These are phyloP conservation scores for Xylaria sp. DNA, from an alignment of 2,329 filamentous ascomycete genomes.

Conservation along the genomic window DNA sequence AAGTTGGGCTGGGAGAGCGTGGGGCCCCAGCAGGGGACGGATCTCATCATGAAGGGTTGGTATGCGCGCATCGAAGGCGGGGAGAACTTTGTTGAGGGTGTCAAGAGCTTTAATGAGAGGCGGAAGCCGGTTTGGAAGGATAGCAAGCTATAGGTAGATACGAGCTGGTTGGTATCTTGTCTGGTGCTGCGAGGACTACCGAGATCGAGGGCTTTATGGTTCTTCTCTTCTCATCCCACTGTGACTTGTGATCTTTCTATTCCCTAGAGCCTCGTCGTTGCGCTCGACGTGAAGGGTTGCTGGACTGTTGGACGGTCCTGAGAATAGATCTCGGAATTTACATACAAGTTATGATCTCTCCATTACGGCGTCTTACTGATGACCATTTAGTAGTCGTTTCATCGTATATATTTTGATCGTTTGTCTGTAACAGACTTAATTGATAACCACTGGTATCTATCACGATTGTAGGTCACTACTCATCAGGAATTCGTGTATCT, in stretches of 20 bases:
- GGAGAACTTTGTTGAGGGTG: slow-evolving; percentile 79
- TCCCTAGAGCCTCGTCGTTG: background rate
- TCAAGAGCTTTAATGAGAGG: slow-evolving; percentile 81
- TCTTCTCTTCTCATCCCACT: background rate
- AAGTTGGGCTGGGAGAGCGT: slow-evolving; percentile 77
- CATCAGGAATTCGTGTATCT: background rate
- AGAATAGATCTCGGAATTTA: too few relatives aligned
- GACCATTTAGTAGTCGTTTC: background rate
- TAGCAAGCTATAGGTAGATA: slow-evolving; percentile 64
- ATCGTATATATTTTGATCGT: background rate
- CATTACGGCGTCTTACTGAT: background rate
- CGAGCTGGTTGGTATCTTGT: background rate
- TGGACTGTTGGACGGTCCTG: too few relatives aligned
- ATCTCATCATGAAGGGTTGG: slow-evolving; percentile 65
- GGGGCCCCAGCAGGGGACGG: slow-evolving; percentile 71
- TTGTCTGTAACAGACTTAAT: background rate
- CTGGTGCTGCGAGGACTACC: background rate
- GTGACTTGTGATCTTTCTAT: background rate
- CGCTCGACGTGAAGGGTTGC: too few relatives aligned
- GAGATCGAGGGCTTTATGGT: background rate
- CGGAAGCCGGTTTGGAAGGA: slow-evolving; percentile 73
- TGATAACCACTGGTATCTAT: background rate
- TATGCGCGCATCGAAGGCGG: slow-evolving; percentile 69
- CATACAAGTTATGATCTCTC: too few relatives aligned
- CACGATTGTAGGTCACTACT: background rate